Conservation (phyloP, 2,329 filamentous ascomycete genomes). For the Cadophora gregata region DNA sequence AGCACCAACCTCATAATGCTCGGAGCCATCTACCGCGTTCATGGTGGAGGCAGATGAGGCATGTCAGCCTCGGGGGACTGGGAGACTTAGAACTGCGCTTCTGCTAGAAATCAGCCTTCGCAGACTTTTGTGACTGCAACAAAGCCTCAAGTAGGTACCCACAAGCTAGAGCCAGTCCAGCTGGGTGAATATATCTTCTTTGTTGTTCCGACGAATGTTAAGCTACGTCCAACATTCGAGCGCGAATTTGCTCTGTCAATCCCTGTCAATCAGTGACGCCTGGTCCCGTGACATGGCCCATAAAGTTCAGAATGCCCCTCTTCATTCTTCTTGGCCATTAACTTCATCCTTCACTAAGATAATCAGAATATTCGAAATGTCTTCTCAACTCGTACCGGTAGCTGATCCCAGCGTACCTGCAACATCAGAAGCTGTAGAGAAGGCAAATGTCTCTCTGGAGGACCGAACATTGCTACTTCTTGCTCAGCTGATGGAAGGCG, state of each 20-base stretch:
- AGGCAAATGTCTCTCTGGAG: constrained; percentile 39
- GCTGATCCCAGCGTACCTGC: constrained; percentile 37
- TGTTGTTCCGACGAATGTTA: background rate
- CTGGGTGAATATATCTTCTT: constrained; percentile 20
- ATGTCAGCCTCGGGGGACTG: constrained; percentile 25
- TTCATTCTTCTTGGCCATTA: constrained; percentile 5
- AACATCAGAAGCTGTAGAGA: constrained; percentile 17
- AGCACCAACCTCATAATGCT: constrained; percentile 56
- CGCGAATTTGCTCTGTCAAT: constrained; percentile 21
- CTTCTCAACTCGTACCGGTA: constrained; percentile 10
- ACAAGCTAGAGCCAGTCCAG: constrained; percentile 17
- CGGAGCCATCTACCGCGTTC: constrained; percentile 69
- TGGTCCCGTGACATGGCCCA: constrained; percentile 31
- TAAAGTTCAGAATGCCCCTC: background rate
- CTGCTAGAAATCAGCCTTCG: background rate
- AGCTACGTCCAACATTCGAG: background rate
- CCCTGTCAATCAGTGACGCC: constrained; percentile 25
- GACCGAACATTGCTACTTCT: constrained; percentile 59
- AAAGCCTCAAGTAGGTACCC: background rate
- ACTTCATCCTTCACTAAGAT: background rate
- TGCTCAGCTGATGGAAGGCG: constrained; percentile 88
- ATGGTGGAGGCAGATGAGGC: constrained; percentile 50
- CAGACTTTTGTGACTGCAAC: background rate
- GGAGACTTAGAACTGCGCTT: background rate
- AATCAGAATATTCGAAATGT: constrained; percentile 17